Conservation (phyloP, 2,329 filamentous ascomycete species). For the Pseudogymnoascus sp. region DNA sequence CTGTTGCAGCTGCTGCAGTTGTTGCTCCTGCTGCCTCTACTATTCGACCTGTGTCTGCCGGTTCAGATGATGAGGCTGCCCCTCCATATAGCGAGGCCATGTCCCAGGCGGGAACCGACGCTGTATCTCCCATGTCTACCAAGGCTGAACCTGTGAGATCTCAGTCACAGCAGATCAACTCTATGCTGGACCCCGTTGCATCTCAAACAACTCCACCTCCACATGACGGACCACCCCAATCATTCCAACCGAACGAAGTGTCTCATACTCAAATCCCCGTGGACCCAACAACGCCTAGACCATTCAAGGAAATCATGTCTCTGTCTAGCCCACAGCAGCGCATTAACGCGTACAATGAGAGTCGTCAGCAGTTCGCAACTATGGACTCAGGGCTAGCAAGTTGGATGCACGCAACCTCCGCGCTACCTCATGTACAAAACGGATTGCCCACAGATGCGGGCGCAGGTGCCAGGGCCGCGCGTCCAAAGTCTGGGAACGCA, state of each 20-base stretch:
- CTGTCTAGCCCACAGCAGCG: constrained; percentile 59
- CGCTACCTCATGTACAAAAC: constrained; percentile 40
- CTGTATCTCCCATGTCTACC: not conserved
- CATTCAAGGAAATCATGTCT: constrained; percentile 69
- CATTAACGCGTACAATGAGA: constrained; percentile 64
- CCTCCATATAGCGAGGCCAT: not conserved
- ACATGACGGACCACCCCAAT: not conserved
- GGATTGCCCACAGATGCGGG: constrained; percentile 24
- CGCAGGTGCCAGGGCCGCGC: constrained; percentile 7
- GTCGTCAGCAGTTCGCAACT: constrained; percentile 59
- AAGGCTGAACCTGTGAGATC: not conserved
- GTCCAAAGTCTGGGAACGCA: constrained; percentile 20
- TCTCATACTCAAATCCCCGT: not conserved
- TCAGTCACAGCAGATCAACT: not conserved
- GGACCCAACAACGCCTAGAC: not conserved
- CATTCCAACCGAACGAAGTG: not conserved
- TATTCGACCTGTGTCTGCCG: not conserved
- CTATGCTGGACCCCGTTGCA: not conserved
- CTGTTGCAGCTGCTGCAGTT: not conserved
- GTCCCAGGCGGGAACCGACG: not conserved
- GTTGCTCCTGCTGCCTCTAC: not conserved
- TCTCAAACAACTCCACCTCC: not conserved
- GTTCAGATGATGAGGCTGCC: not conserved
- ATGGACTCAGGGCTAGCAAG: constrained; percentile 66
- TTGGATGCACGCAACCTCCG: constrained; percentile 44